phyloP scores from a whole-genome alignment of 495 filamentous ascomycete genomes.

The Penicillium coprophilum region DNA sequence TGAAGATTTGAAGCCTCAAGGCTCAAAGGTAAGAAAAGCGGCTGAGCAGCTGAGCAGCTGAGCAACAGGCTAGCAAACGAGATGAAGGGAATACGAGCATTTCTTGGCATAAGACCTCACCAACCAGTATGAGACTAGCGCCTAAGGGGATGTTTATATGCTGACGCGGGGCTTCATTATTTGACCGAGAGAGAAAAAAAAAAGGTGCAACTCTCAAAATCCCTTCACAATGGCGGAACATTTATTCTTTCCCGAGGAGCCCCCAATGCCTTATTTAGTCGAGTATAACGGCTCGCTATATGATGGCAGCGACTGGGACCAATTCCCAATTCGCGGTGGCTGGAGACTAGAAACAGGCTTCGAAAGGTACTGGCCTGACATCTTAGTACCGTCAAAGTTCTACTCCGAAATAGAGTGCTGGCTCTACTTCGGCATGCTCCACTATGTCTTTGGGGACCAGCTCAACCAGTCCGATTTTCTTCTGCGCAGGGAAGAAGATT shows the following conservation, averaged over 20 bases:
- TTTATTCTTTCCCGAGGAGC: not conserved
- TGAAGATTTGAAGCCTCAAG: not conserved
- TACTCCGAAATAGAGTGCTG: not conserved
- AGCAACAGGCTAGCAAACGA: no score
- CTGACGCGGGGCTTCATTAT: not conserved
- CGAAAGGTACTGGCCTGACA: no score
- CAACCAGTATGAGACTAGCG: not conserved
- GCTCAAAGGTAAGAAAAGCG: no score
- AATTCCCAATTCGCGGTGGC: not conserved
- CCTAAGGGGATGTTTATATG: not conserved
- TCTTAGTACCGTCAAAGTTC: not conserved
- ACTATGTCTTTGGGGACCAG: not conserved
- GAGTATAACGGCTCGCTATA: not conserved
- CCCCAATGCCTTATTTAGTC: not conserved
- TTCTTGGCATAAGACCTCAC: not conserved
- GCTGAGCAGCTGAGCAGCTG: no score
- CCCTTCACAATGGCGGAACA: not conserved
- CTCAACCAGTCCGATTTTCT: not conserved
- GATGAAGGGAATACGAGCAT: not conserved
- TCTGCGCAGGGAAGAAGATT: not conserved
- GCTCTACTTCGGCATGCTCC: conserved; percentile 1
- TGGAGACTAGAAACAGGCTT: not conserved
- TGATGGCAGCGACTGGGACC: not conserved
- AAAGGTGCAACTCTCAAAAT: not conserved
- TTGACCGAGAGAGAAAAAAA: not conserved